Base-by-base conservation (phyloP, 805 yeast species). In the Yarrowia osloensis region DNA sequence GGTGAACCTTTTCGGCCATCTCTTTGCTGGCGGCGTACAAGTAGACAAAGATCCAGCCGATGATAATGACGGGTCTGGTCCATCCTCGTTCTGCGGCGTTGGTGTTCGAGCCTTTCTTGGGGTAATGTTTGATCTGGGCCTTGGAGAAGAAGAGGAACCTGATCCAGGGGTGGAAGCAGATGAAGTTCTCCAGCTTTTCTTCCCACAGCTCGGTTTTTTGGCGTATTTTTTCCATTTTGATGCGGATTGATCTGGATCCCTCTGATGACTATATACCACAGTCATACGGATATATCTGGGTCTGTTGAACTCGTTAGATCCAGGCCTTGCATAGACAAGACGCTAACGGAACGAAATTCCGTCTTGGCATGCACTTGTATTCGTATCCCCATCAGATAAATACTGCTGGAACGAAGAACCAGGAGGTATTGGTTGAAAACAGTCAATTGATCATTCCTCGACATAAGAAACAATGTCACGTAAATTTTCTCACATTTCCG, bases 81-180 rank as follows among this genome's bases (percentile, higher is more conserved):
- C 63, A 57, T 8, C 63, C 63, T 40, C 63, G 49, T 19, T 57
- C 63, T 19, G 39, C 40, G 63, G 63, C 63, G 31, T 57, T 57
- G 35, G 63, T 57, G 35, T 40, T 57, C 13, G 12, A 13, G 6
- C 21, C 2, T 7, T 57, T 40, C 1, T 19, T 44, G 13, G 63
- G 63, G 49, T 57, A 57, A 15, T 40, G 47, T 19, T 57, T 57
- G 63, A 57, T 40, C 21, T 39, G 49, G 29, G 49, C 63, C 26
- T 40, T 57, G 24, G 47, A 26, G n/a, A 57, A 40, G 37, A 57
- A 57, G 29, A 50, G 12, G 40, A 21, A 3, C 9, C 40, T 13
- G 40, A 50, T 50, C 57, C 57, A 50, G 8, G 57, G 57, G 5
- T 50, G 57, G 57, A 50, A 50, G 4, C 57, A 50, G 21, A 50